Evolutionary conservation across 2,329 filamentous ascomycete species (phyloP).

Genomic region (Aspergillus fructus): DNA sequence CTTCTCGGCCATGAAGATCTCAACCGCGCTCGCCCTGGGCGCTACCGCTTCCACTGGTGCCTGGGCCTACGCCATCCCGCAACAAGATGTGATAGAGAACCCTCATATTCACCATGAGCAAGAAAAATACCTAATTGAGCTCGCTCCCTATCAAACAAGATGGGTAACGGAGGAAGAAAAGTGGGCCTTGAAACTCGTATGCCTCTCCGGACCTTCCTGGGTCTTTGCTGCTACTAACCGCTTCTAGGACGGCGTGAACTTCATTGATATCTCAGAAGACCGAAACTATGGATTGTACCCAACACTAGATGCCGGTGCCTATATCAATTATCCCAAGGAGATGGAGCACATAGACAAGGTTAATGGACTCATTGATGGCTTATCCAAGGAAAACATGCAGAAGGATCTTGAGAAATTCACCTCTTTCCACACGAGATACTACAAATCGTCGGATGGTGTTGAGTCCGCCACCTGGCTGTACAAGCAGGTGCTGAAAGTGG

Average conservation of each 20-base stretch:
- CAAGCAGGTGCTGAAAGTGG: conserved; percentile 68
- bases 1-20: conserved; percentile 37
- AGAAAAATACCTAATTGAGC: conserved; percentile 76
- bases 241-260: conserved; percentile 72
- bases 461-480: conserved; percentile 89
- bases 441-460: conserved; percentile 64
- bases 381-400: conserved; percentile 75
- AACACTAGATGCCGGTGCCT: conserved; percentile 32
- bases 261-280: conserved; percentile 88
- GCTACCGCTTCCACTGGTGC: conserved; percentile 33
- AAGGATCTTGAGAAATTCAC: conserved; percentile 71
- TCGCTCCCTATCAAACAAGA: conserved; percentile 75
- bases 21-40: conserved; percentile 33
- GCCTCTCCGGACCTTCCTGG: conserved; percentile 22
- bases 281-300: conserved; percentile 61
- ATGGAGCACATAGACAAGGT: conserved; percentile 66
- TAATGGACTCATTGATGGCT: conserved; percentile 62
- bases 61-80: conserved; percentile 30
- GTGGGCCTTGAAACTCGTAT: conserved; percentile 81
- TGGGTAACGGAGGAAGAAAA: conserved; percentile 96
- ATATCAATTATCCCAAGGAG: conserved; percentile 66
- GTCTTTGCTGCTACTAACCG: conserved; percentile 4
- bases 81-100: conserved; percentile 25
- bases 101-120: conserved; percentile 27
- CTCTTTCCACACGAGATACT: conserved; percentile 59